Evolutionary conservation across 305 asterid species (phyloP).

Genomic region (Solanum hybrid): DNA sequence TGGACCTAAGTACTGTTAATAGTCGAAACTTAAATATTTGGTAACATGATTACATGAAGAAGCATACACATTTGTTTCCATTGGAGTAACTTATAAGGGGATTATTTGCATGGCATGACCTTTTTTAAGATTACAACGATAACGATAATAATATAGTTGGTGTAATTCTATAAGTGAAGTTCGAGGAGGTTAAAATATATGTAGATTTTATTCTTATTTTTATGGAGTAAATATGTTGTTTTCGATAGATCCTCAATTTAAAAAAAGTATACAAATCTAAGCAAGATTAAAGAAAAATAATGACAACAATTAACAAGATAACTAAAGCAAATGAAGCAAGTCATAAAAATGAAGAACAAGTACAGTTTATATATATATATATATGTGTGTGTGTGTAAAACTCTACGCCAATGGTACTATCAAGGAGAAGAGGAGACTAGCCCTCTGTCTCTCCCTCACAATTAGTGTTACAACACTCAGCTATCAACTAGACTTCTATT

Average conservation of each 20-base stretch:
- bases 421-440: background rate
- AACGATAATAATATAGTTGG: background rate
- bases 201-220: background rate
- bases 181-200: background rate
- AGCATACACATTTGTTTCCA: background rate
- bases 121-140: background rate
- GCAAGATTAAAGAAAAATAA: background rate
- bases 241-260: rapidly evolving
- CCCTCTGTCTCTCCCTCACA: background rate
- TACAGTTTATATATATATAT: no score
- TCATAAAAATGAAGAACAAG: no score
- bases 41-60: no score
- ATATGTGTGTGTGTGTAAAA: no score
- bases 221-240: background rate
- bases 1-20: background rate
- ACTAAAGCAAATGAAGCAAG: background rate
- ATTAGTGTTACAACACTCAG: background rate
- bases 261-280: background rate
- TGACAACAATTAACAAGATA: no score
- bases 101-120: background rate
- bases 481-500: background rate
- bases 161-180: background rate
- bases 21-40: background rate
- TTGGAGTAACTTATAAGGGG: background rate
- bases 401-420: no score